These are phyloP conservation scores for Phytophthora ohioensis DNA, from an alignment of 352 stramenopile species.

Conservation along the genomic window DNA sequence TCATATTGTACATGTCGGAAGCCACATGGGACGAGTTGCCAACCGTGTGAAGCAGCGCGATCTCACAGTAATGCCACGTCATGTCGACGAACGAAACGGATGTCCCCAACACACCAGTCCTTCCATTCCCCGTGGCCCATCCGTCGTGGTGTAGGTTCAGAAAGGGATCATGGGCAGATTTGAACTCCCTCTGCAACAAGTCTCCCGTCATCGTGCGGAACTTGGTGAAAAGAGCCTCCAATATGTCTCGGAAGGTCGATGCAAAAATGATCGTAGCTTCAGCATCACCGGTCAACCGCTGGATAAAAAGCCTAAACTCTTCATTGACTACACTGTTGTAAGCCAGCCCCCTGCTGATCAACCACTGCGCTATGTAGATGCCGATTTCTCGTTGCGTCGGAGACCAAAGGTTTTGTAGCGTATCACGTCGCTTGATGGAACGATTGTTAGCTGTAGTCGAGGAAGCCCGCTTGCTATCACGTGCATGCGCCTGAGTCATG, in stretches of 20 bases:
- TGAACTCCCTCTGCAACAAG: conserved; percentile 6
- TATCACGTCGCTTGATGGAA: background rate
- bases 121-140: background rate
- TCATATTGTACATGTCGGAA: conserved; percentile 2
- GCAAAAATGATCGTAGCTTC: conserved; percentile 2
- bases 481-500: background rate
- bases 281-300: conserved; percentile 3
- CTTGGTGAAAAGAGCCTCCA: background rate
- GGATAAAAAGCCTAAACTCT: conserved; percentile 3
- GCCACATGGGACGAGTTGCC: background rate
- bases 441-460: background rate
- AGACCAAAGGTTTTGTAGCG: background rate
- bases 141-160: conserved; percentile 17
- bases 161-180: background rate
- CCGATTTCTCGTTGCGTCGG: background rate
- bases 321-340: conserved; percentile 3
- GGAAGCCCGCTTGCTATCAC: background rate
- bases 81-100: conserved; percentile 10
- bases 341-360: background rate
- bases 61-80: background rate
- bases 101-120: background rate
- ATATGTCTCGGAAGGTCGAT: conserved; percentile 10
- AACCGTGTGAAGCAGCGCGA: conserved; percentile 18
- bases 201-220: conserved; percentile 2
- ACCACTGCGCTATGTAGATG: background rate